Conservation (phyloP, 495 filamentous ascomycete genomes). For the Xylaria venustula region DNA sequence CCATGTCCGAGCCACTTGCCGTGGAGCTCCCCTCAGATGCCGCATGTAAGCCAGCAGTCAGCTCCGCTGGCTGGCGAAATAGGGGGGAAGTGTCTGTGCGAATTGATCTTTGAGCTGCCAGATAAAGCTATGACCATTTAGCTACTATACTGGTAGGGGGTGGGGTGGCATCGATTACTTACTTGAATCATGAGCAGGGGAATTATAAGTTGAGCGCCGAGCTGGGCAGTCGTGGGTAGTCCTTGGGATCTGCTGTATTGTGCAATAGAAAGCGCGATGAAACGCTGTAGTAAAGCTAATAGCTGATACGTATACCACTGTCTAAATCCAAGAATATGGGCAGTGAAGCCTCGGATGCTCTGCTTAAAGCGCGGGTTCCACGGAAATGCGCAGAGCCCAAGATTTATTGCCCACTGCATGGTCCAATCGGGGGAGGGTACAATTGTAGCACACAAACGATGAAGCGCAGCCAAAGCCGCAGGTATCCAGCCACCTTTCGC, state of each 20-base stretch:
- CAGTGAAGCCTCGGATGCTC: slow-evolving; percentile 60
- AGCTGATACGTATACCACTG: slow-evolving; percentile 71
- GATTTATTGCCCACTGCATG: slow-evolving; percentile 47
- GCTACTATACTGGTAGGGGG: slow-evolving; percentile 10
- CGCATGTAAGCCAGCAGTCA: slow-evolving; percentile 17
- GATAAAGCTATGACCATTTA: slow-evolving; percentile 41
- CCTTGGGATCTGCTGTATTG: slow-evolving; percentile 43
- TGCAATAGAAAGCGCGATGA: slow-evolving; percentile 50
- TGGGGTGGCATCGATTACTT: slow-evolving; percentile 33
- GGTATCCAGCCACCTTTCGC: slow-evolving; percentile 19
- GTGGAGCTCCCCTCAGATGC: slow-evolving; percentile 13
- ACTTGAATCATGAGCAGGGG: slow-evolving; percentile 54
- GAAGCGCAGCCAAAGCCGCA: slow-evolving; percentile 31
- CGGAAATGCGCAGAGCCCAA: slow-evolving; percentile 61
- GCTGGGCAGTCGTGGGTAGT: slow-evolving; percentile 33
- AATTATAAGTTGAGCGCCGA: slow-evolving; percentile 58
- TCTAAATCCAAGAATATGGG: slow-evolving; percentile 61
- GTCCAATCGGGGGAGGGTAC: slow-evolving; percentile 36
- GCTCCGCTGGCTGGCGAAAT: slow-evolving; percentile 40
- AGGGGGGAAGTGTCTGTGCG: slow-evolving; percentile 56
- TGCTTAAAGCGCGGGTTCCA: slow-evolving; percentile 74
- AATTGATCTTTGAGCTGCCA: slow-evolving; percentile 50
- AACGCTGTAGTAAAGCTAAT: slow-evolving; percentile 58
- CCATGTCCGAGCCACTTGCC: slow-evolving; percentile 20
- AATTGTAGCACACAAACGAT: slow-evolving; percentile 19